Percentiles rank a stretch among this genome's conserved stretches.
These are phyloP conservation scores for Fusarium sp. DNA, from an alignment of 2,329 filamentous ascomycete genomes.

Conservation along the genomic window DNA sequence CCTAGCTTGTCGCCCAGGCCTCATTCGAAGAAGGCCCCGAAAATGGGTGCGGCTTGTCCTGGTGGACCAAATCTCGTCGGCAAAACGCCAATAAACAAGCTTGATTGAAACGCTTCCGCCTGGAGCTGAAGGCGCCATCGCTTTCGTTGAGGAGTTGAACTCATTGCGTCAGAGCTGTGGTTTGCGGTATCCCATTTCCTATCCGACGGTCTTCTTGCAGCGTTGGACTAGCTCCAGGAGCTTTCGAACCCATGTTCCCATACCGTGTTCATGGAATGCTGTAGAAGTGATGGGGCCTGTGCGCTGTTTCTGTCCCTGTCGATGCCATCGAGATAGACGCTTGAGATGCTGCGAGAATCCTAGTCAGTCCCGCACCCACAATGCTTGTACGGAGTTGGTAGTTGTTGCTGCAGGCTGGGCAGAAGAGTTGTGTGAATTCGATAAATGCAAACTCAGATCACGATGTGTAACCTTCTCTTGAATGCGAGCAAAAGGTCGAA, in stretches of 20 bases:
- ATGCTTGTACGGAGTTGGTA: slow-evolving; percentile 10
- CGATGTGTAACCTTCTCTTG: background rate
- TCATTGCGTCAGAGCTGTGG: slow-evolving; percentile 17
- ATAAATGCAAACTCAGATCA: background rate
- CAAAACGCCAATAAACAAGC: slow-evolving; percentile 18
- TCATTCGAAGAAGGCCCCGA: slow-evolving; percentile 15
- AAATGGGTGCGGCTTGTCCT: slow-evolving; percentile 20
- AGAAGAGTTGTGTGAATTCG: background rate
- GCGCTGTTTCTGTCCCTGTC: slow-evolving; percentile 2
- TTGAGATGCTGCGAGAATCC: slow-evolving; percentile 21
- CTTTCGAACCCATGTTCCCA: background rate
- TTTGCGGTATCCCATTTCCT: background rate
- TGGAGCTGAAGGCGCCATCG: slow-evolving; percentile 1
- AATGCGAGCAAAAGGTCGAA: background rate
- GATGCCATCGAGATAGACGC: slow-evolving; percentile 17
- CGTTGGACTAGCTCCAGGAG: background rate
- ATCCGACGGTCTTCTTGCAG: background rate
- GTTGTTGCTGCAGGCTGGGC: background rate
- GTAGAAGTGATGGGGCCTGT: background rate
- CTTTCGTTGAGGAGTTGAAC: slow-evolving; percentile 4
- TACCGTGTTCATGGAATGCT: background rate
- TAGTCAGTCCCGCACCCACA: slow-evolving; percentile 29
- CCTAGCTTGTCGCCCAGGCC: slow-evolving; percentile 5
- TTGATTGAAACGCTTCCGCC: slow-evolving; percentile 4
- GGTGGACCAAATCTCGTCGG: slow-evolving; percentile 15